Conservation (phyloP, 768 basidiomycete genomes). For the Pisolithus tinctorius region DNA sequence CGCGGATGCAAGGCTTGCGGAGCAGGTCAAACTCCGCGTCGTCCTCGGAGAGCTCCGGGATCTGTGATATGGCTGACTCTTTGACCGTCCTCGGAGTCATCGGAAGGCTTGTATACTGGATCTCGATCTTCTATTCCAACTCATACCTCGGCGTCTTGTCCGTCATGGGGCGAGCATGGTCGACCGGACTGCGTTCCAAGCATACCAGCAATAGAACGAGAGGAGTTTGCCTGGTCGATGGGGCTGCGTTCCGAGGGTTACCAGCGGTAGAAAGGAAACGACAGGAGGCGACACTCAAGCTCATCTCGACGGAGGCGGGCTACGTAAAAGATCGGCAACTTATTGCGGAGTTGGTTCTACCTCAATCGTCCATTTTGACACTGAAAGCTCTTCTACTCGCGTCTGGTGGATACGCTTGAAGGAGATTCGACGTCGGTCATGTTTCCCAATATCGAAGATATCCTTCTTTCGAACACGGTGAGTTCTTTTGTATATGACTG, state of each 20-base stretch:
- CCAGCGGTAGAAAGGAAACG: constrained; percentile 72
- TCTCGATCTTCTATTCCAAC: too few species aligned
- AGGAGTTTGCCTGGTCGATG: too few species aligned
- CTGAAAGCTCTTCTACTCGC: constrained; percentile 78
- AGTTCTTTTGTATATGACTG: constrained; percentile 11
- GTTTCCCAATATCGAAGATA: constrained; percentile 92
- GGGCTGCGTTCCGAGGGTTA: constrained; percentile 78
- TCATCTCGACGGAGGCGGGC: constrained; percentile 83
- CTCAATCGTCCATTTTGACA: constrained; percentile 1
- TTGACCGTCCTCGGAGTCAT: too few species aligned
- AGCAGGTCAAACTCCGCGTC: too few species aligned
- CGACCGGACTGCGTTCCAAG: constrained; percentile 69
- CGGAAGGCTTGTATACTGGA: too few species aligned
- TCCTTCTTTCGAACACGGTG: constrained; percentile 82
- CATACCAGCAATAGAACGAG: too few species aligned
- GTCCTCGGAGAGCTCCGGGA: too few species aligned
- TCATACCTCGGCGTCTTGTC: constrained; percentile 22
- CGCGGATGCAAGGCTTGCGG: too few species aligned
- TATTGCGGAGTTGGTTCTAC: constrained; percentile 64
- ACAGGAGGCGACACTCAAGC: constrained; percentile 95
- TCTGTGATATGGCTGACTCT: too few species aligned
- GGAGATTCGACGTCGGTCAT: constrained; percentile 73
- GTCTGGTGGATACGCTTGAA: constrained; percentile 64
- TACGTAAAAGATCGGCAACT: constrained; percentile 92
- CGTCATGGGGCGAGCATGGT: constrained; percentile 92